Base-by-base conservation (phyloP, 306 rosid genomes). In the Phaseolus lunatus region DNA sequence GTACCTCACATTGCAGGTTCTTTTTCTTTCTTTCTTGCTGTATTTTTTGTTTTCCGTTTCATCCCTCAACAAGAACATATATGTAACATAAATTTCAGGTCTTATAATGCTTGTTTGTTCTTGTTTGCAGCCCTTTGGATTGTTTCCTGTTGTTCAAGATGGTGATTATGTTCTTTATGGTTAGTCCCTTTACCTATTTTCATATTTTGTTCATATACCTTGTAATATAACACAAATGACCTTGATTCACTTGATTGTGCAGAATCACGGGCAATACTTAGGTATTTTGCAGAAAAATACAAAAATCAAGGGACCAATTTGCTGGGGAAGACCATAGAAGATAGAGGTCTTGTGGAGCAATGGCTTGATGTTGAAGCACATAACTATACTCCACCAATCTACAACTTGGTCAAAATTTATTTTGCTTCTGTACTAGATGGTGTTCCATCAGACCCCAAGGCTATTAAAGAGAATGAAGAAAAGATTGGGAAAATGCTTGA, bases 131-230 rank as follows among this genome's bases (percentile, higher is more conserved):
- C 87, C 90, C 5, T 84, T 87, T 76, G 90, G 90, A 87, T 26
- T 53, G 58, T 20, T 87, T 63, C 86, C 90, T 33, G 78, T 87
- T n/a, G 18, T 87, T 66, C 84, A 81, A 72, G 88, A 81, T 47
- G 88, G 86, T 52, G 90, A 87, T 48, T 87, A 87, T 47, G 76
- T 68, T 19, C 79, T 87, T 11, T 87, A 71, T 61, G 90, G 90
- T 86, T 43, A 49, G 57, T 19, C 20, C 23, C 23, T 58, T 66
- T 11, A 11, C 33, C 52, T n/a, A 1, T 27, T 59, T 35, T 7
- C 49, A 4, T 6, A 31, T 31, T 61, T 35, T n/a, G 8, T 33
- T 62, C 13, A 26, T 5, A 0, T 35, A 5, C 1, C 0, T 29
- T 27, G 7, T 31, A 31, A 31, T 7, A 31, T 31, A 31, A 31